phyloP scores from a whole-genome alignment of 306 rosid species.

The Lathyrus sativus region DNA sequence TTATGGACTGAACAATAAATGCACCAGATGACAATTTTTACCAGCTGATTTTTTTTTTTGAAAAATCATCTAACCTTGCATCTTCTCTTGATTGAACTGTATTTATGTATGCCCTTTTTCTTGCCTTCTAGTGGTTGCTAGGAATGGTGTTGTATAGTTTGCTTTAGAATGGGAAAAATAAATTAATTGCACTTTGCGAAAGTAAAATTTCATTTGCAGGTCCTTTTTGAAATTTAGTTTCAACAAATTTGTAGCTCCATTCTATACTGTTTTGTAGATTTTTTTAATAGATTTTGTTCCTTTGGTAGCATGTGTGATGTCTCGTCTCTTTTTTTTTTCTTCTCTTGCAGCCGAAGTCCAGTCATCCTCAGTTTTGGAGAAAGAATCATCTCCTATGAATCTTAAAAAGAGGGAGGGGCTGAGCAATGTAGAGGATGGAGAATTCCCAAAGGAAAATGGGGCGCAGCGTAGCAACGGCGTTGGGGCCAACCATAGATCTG shows the following conservation, averaged over 20 bases:
- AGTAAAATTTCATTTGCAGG: neutral
- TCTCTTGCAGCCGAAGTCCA: constrained; percentile 48
- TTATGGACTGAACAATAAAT: neutral
- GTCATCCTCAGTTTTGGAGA: constrained; percentile 42
- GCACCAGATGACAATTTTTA: neutral
- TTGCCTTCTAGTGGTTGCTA: neutral
- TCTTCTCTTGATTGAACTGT: constrained; percentile 5
- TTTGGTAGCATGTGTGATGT: neutral
- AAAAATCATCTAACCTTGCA: neutral
- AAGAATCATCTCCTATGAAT: constrained; percentile 40
- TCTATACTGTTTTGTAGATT: neutral
- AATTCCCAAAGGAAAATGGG: constrained; percentile 74
- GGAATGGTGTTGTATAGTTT: neutral
- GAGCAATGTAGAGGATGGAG: constrained; percentile 43
- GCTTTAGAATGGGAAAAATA: neutral
- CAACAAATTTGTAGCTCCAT: constrained; percentile 10
- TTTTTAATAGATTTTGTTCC: neutral
- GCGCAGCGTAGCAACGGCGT: constrained; percentile 62
- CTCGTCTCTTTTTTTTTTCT: neutral
- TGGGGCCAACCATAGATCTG: constrained; percentile 54
- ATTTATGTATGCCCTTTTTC: neutral
- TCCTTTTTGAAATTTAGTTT: neutral
- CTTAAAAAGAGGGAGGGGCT: constrained; percentile 47
- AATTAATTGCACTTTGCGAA: neutral
- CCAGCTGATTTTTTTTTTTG: neutral